Base-by-base conservation (phyloP, 768 basidiomycete genomes). In the Saitozyma sp. region DNA sequence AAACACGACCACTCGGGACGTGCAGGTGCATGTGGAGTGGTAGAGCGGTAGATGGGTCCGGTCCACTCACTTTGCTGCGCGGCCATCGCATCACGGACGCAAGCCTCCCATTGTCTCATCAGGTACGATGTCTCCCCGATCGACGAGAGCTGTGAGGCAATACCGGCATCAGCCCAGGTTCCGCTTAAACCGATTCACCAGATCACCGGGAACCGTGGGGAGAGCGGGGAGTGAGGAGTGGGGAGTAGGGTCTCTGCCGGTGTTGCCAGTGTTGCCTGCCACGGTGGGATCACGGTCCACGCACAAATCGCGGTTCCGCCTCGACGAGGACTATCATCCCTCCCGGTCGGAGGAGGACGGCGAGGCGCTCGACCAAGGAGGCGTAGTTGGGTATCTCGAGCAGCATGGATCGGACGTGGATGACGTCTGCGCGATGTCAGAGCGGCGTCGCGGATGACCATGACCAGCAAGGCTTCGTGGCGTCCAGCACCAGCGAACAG, bases 301-400 rank as follows among this genome's bases (percentile, higher is more conserved):
- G 62, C 20, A 79, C 77, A 54, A 64, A 74, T 16, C 54, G 59
- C 0, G 67, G 51, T 45, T 77, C 74, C n/a, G 57, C 46, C 55
- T 79, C 78, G 3, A 71, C 70, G 6, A 77, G 48, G 6, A 77
- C 66, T 37, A 79, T 54, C 60, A 77, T 38, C 8, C 78, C 78
- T 11, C 70, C 73, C 0, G 70, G 70, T 20, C 69, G 61, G 2
- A 79, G 62, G 2, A 73, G 50, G 40, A 70, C 58, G 3, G 76
- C 74, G 8, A 77, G 64, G 43, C 74, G 58, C 53, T 77, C 74
- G 46, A 79, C 48, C 20, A 79, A 50, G 7, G 53, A 42, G 8
- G 53, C 38, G 54, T 77, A 79, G 20, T 62, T 53, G 14, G 69
- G 63, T 20, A 74, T 66, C 4, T 64, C 56, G 19, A 70, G 65